Evolutionary conservation across 2,329 filamentous ascomycete species (phyloP).

Genomic region (Canariomyces notabilis): DNA sequence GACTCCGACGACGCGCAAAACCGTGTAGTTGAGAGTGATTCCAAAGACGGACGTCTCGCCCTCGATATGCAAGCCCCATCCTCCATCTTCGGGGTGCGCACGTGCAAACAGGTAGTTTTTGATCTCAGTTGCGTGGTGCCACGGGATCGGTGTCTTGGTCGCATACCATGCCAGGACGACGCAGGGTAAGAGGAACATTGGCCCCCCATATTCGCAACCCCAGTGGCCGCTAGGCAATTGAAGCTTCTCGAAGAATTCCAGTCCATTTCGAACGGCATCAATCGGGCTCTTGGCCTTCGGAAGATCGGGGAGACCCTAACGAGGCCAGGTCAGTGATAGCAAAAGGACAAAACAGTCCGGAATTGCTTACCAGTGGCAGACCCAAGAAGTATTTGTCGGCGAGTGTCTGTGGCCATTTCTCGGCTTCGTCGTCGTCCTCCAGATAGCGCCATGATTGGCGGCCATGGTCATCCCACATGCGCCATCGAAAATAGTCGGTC

Average conservation of each 20-base stretch:
- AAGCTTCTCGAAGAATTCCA: slow-evolving; percentile 83
- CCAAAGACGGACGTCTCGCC: slow-evolving; percentile 89
- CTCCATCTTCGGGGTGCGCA: slow-evolving; percentile 82
- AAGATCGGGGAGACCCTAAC: slow-evolving; percentile 68
- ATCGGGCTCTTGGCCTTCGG: slow-evolving; percentile 66
- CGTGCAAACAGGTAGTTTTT: slow-evolving; percentile 86
- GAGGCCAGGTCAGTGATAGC: slow-evolving; percentile 3
- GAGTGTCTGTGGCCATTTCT: slow-evolving; percentile 76
- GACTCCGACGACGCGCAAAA: slow-evolving; percentile 74
- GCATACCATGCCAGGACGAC: slow-evolving; percentile 82
- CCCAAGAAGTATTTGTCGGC: slow-evolving; percentile 90
- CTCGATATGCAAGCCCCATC: slow-evolving; percentile 95
- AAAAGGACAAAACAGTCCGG: neutral
- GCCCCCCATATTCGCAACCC: slow-evolving; percentile 96
- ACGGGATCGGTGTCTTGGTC: slow-evolving; percentile 80
- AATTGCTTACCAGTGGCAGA: slow-evolving; percentile 62
- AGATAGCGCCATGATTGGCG: slow-evolving; percentile 94
- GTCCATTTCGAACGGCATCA: slow-evolving; percentile 73
- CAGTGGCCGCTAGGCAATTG: slow-evolving; percentile 88
- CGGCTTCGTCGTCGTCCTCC: slow-evolving; percentile 61
- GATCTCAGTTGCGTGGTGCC: slow-evolving; percentile 77
- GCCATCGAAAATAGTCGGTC: slow-evolving; percentile 81
- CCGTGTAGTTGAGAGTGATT: slow-evolving; percentile 80
- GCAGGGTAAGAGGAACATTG: slow-evolving; percentile 90
- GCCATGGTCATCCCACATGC: slow-evolving; percentile 75